Percentiles rank a stretch among this genome's conserved stretches.
These are phyloP conservation scores for Xylariaceae sp. DNA, from an alignment of 2,329 filamentous ascomycete species.

Conservation along the genomic window DNA sequence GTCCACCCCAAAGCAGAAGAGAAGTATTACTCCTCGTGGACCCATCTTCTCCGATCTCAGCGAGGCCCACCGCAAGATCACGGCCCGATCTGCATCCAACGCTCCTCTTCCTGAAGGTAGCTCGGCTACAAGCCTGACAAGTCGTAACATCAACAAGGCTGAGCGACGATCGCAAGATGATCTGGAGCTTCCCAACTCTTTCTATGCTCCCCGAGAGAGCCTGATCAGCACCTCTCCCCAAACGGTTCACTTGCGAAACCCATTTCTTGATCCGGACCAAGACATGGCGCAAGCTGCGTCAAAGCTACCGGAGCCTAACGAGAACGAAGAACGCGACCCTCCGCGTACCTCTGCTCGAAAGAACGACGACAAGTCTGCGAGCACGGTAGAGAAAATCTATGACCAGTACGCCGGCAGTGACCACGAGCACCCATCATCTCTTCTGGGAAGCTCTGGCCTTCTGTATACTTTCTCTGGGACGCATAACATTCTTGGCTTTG, in stretches of 20 bases:
- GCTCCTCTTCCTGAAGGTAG: slow-evolving; percentile 7
- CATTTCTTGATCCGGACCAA: neutral
- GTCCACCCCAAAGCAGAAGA: slow-evolving; percentile 4
- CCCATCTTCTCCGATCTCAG: slow-evolving; percentile 29
- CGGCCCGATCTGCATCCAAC: slow-evolving; percentile 15
- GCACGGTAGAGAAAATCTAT: slow-evolving; percentile 26
- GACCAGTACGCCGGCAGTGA: slow-evolving; percentile 18
- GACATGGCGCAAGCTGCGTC: too few relatives aligned
- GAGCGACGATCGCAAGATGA: slow-evolving; percentile 11
- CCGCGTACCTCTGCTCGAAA: too few relatives aligned
- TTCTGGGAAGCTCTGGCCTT: slow-evolving; percentile 4
- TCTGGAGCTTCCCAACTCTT: neutral
- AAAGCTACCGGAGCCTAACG: too few relatives aligned
- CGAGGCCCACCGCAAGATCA: slow-evolving; percentile 33
- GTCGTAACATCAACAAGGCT: neutral
- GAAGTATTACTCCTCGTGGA: slow-evolving; percentile 22
- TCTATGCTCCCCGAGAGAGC: slow-evolving; percentile 5
- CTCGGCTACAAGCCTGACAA: slow-evolving; percentile 2
- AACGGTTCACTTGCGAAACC: slow-evolving; percentile 1
- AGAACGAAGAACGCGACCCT: too few relatives aligned
- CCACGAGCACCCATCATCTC: neutral
- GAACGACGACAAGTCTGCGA: slow-evolving; percentile 17
- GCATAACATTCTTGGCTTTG: neutral
- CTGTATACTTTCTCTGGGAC: slow-evolving; percentile 1
- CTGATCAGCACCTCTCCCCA: slow-evolving; percentile 4